Evolutionary conservation across 306 rosid genomes (phyloP).

Genomic region (Rosa persica): DNA sequence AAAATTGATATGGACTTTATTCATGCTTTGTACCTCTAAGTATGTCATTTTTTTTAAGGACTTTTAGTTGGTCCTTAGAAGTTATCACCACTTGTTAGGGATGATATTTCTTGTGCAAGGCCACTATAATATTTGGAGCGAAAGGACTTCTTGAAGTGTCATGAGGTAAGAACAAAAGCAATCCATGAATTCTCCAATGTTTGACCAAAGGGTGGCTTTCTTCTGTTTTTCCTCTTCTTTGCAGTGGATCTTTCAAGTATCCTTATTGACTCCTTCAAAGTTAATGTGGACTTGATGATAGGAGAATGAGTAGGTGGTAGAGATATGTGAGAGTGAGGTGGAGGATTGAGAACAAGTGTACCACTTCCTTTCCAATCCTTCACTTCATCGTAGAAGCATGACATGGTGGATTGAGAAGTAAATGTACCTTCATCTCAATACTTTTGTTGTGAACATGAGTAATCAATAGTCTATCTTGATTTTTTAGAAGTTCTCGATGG

Average conservation of each 20-base stretch:
- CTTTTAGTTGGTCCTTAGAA: too few relatives aligned
- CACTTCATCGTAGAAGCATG: too few relatives aligned
- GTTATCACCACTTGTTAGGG: not conserved
- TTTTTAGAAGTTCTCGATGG: not conserved
- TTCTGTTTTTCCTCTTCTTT: not conserved
- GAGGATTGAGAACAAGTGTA: not conserved
- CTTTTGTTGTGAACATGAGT: too few relatives aligned
- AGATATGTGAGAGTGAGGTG: not conserved
- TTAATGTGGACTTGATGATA: not conserved
- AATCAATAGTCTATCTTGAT: too few relatives aligned
- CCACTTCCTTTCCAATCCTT: not conserved
- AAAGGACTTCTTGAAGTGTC: not conserved
- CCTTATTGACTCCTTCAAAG: not conserved
- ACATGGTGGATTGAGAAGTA: not conserved
- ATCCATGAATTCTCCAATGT: not conserved
- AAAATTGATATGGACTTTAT: too few relatives aligned
- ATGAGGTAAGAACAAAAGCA: not conserved
- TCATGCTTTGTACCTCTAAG: too few relatives aligned
- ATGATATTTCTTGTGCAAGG: not conserved
- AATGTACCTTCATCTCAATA: too few relatives aligned
- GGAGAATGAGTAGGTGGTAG: not conserved
- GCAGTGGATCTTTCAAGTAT: not conserved
- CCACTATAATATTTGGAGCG: not conserved
- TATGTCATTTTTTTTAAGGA: too few relatives aligned
- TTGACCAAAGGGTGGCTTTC: not conserved